Percentiles rank a stretch among this genome's conserved stretches.
These are phyloP conservation scores for Penicillium robsamsonii DNA, from an alignment of 495 filamentous ascomycete species.

Conservation along the genomic window DNA sequence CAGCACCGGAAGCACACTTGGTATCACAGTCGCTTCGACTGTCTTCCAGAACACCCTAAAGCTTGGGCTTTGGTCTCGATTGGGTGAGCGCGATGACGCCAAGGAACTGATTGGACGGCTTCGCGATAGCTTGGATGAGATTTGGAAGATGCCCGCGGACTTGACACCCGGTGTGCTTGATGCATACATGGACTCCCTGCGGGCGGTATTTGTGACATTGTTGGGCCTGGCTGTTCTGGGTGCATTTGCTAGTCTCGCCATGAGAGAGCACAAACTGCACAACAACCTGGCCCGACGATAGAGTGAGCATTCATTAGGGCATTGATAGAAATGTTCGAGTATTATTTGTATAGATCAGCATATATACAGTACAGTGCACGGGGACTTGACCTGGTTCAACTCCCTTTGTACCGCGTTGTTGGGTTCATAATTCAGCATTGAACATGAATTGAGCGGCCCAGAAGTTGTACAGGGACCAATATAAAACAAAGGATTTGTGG, in stretches of 20 bases:
- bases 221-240: constrained; percentile 61
- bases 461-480: background rate
- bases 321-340: background rate
- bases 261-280: constrained; percentile 79
- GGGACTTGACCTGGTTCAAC: background rate
- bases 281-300: constrained; percentile 60
- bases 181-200: constrained; percentile 73
- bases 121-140: constrained; percentile 70
- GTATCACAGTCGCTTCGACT: constrained; percentile 71
- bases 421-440: background rate
- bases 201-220: constrained; percentile 69
- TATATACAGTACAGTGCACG: background rate
- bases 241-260: constrained; percentile 58
- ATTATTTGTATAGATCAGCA: background rate
- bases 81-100: constrained; percentile 65
- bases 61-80: constrained; percentile 58
- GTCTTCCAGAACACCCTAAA: constrained; percentile 75
- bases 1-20: constrained; percentile 78
- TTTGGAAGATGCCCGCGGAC: constrained; percentile 63
- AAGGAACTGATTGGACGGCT: constrained; percentile 66
- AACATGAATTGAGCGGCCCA: background rate
- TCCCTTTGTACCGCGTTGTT: background rate
- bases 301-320: background rate
- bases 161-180: constrained; percentile 70
- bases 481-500: background rate